A percentile compares a stretch with the other conserved stretches of the same genome.
These are phyloP conservation scores for Phalaenopsis aphrodite DNA, from an alignment of 106 monocot genomes.

Conservation along the genomic window DNA sequence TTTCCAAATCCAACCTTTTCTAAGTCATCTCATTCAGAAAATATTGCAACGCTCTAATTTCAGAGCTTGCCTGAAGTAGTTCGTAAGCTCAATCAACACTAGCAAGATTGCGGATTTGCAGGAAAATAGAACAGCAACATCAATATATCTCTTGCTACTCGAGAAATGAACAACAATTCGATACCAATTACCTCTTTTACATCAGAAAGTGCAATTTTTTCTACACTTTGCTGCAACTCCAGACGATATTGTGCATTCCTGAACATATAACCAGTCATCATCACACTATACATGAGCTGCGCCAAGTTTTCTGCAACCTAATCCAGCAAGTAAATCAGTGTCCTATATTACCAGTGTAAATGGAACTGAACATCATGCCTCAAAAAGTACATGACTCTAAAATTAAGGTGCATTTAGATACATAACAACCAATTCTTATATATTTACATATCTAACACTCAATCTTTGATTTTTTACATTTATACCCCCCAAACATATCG, in stretches of 20 bases:
- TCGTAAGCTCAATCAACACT: not conserved
- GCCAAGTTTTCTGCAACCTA: slow-evolving; percentile 99
- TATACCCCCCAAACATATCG: no score
- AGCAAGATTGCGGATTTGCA: not conserved
- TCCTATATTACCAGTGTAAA: not conserved
- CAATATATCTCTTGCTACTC: not conserved
- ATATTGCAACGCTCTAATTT: not conserved
- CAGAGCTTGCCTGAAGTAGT: not conserved
- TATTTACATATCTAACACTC: no score
- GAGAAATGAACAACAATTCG: not conserved
- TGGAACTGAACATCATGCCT: not conserved
- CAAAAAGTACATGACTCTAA: slow-evolving; percentile 2
- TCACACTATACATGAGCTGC: slow-evolving; percentile 95
- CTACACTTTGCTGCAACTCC: slow-evolving; percentile 84
- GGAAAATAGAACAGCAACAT: not conserved
- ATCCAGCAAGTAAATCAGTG: not conserved
- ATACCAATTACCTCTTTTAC: slow-evolving; percentile 38
- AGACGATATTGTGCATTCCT: slow-evolving; percentile 88
- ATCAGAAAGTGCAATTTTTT: slow-evolving; percentile 82
- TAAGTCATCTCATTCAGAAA: not conserved
- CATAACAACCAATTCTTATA: no score
- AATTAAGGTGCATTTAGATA: not conserved
- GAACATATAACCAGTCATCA: slow-evolving; percentile 99
- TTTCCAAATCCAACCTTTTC: not conserved
- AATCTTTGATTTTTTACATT: no score